Percentiles rank a stretch among this genome's conserved stretches.
Evolutionary conservation across 179 eudicot genomes (phyloP).

Genomic region (Silene noctiflora): DNA sequence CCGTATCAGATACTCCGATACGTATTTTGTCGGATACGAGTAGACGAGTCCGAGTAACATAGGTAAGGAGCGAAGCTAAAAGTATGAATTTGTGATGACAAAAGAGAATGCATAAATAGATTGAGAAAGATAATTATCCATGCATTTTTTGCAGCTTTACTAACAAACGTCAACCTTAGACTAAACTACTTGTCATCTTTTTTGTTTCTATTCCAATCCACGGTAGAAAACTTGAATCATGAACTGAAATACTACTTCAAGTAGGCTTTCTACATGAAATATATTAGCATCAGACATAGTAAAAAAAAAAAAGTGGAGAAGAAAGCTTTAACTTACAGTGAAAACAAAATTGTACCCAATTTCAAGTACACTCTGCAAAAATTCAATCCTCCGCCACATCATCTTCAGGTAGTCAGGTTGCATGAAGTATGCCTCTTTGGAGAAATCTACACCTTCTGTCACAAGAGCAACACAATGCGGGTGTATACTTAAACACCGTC

Average conservation of each 20-base stretch:
- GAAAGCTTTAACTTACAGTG: conserved; percentile 40
- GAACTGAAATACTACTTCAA: neutral
- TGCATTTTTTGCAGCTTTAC: too few relatives aligned
- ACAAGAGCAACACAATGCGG: conserved; percentile 56
- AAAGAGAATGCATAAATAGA: too few relatives aligned
- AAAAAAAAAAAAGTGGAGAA: neutral
- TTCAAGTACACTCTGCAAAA: conserved; percentile 60
- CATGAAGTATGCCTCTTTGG: conserved; percentile 76
- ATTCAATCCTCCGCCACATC: conserved; percentile 80
- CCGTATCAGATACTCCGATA: too few relatives aligned
- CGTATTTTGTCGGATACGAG: too few relatives aligned
- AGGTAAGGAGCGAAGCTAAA: too few relatives aligned
- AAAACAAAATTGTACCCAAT: conserved; percentile 73
- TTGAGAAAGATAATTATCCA: too few relatives aligned
- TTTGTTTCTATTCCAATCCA: too few relatives aligned
- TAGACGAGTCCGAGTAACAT: too few relatives aligned
- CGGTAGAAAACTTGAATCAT: neutral
- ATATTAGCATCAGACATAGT: neutral
- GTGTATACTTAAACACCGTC: conserved; percentile 54
- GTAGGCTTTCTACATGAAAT: neutral
- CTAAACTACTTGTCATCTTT: too few relatives aligned
- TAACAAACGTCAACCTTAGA: too few relatives aligned
- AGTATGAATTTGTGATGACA: too few relatives aligned
- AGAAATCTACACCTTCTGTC: conserved; percentile 61
- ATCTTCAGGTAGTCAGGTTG: conserved; percentile 67